Evolutionary conservation across 768 basidiomycete genomes (phyloP).

Genomic region (Naganishia antarctica): DNA sequence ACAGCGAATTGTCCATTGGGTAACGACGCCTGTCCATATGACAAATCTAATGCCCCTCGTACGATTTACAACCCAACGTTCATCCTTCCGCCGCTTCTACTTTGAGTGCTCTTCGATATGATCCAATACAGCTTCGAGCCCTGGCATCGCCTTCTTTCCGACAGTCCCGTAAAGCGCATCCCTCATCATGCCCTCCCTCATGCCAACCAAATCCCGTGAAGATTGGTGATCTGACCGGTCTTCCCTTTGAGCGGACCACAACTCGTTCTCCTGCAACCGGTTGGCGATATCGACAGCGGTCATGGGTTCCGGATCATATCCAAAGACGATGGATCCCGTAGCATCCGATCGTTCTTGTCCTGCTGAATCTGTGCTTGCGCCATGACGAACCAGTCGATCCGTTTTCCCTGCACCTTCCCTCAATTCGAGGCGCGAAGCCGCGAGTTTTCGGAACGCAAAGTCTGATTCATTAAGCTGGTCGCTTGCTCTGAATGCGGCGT

Average conservation of each 20-base stretch:
- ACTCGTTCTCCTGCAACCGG: slow-evolving; percentile 3
- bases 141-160: slow-evolving; percentile 15
- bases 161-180: slow-evolving; percentile 24
- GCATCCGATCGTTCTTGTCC: slow-evolving; percentile 17
- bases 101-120: slow-evolving; percentile 13
- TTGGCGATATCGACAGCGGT: slow-evolving; percentile 17
- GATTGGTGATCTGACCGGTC: not conserved
- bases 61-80: too few relatives aligned
- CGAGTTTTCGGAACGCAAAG: slow-evolving; percentile 18
- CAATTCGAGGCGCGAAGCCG: slow-evolving; percentile 16
- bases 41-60: not conserved
- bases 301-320: slow-evolving; percentile 2
- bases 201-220: slow-evolving; percentile 15
- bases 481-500: slow-evolving; percentile 11
- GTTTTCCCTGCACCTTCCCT: slow-evolving; percentile 8
- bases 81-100: not conserved
- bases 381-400: slow-evolving; percentile 13
- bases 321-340: slow-evolving; percentile 1
- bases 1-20: slow-evolving; percentile 19
- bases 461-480: slow-evolving; percentile 1
- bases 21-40: not conserved
- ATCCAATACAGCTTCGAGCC: slow-evolving; percentile 24
- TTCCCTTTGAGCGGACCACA: slow-evolving; percentile 8
- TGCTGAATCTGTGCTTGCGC: slow-evolving; percentile 3
- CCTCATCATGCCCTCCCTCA: slow-evolving; percentile 20